A percentile compares a stretch with the other conserved stretches of the same genome.
Evolutionary conservation across 2,329 filamentous ascomycete genomes (phyloP).

Genomic region (Cordyceps javanica): DNA sequence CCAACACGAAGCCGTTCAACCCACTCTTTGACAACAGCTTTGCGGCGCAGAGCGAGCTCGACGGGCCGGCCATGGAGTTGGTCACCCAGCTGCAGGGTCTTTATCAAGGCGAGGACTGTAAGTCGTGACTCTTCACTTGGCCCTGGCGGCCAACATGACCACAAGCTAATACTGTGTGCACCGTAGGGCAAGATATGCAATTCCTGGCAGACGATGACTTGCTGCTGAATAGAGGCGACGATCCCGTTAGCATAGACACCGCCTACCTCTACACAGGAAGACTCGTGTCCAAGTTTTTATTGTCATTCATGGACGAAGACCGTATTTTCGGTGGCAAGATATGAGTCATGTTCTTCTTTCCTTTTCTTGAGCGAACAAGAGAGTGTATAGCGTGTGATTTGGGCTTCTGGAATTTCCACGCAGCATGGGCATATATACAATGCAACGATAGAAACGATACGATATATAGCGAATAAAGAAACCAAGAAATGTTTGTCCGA

Average conservation of each 20-base stretch:
- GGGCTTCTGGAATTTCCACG: constrained; percentile 4
- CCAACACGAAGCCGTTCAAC: constrained; percentile 46
- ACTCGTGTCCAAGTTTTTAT: constrained; percentile 46
- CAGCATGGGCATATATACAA: neutral
- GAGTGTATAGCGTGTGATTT: neutral
- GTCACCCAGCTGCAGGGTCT: constrained; percentile 38
- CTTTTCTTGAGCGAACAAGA: neutral
- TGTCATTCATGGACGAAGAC: constrained; percentile 47
- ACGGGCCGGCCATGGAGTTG: constrained; percentile 39
- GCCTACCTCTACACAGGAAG: constrained; percentile 47
- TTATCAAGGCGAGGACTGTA: constrained; percentile 39
- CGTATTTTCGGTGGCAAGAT: constrained; percentile 36
- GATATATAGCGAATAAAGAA: neutral
- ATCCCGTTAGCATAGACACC: constrained; percentile 42
- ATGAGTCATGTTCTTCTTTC: too few relatives aligned
- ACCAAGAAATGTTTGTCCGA: constrained; percentile 47
- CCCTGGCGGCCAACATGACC: neutral
- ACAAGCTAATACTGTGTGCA: neutral
- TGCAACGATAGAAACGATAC: neutral
- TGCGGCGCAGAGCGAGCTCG: constrained; percentile 38
- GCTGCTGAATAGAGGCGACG: constrained; percentile 37
- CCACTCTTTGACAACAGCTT: constrained; percentile 43
- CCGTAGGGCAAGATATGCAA: constrained; percentile 30
- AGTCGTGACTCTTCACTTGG: constrained; percentile 23
- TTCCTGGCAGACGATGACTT: constrained; percentile 42